Conservation (phyloP, 2,329 filamentous ascomycete species). For the Neofusicoccum parvum region DNA sequence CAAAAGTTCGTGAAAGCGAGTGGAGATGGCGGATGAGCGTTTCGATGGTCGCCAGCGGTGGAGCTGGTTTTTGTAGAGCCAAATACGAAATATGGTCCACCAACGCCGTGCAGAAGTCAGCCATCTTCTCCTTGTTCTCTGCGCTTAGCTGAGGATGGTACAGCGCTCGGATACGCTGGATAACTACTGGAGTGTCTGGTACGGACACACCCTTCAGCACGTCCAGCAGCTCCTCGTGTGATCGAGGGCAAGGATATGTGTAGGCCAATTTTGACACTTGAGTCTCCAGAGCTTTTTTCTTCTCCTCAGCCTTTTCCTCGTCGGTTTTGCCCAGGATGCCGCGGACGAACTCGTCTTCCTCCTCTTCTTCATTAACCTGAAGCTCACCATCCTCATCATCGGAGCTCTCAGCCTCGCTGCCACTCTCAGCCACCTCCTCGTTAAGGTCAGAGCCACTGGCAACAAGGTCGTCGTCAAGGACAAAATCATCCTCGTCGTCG, state of each 20-base stretch:
- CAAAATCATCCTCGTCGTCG: conserved; percentile 92
- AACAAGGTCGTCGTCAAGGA: conserved; percentile 85
- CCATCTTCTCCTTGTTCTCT: conserved; percentile 82
- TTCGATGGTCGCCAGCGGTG: conserved; percentile 72
- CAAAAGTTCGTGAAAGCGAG: conserved; percentile 84
- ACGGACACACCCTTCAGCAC: conserved; percentile 64
- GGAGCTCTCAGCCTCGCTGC: conserved; percentile 34
- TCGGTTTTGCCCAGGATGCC: conserved; percentile 45
- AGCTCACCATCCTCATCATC: conserved; percentile 35
- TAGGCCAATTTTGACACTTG: conserved; percentile 66
- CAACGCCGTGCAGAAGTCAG: conserved; percentile 66
- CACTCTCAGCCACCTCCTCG: conserved; percentile 30
- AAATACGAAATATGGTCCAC: conserved; percentile 68
- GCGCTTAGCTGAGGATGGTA: conserved; percentile 85
- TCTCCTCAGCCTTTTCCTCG: conserved; percentile 53
- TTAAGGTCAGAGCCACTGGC: conserved; percentile 71
- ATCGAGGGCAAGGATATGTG: conserved; percentile 83
- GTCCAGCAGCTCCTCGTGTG: conserved; percentile 71
- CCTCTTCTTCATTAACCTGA: conserved; percentile 37
- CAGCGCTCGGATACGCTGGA: conserved; percentile 89
- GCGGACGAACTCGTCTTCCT: conserved; percentile 51
- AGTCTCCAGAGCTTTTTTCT: conserved; percentile 46
- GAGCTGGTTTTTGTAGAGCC: conserved; percentile 51
- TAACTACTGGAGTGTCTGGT: conserved; percentile 71
- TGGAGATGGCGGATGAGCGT: conserved; percentile 86